Evolutionary conservation across 176 grass and related monocot genomes (phyloP).

Genomic region (Oryza rufipogon): DNA sequence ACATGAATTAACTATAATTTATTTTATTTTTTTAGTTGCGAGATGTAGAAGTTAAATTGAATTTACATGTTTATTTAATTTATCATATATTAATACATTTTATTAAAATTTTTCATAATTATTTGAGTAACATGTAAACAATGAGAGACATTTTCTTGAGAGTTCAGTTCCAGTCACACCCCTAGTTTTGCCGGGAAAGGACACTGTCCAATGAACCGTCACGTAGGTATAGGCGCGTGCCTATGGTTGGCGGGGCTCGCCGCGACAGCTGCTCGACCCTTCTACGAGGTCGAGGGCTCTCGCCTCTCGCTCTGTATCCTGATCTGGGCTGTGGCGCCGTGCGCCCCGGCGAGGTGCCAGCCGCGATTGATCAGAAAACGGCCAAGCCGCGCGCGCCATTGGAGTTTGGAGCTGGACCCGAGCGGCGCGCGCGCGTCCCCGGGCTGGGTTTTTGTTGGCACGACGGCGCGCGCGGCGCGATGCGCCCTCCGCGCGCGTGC

Average conservation of each 20-base stretch:
- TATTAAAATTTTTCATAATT: no score
- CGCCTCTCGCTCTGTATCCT: no score
- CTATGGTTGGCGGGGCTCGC: neutral
- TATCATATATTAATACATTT: no score
- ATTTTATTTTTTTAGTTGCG: no score
- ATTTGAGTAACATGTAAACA: no score
- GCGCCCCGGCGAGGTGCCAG: neutral
- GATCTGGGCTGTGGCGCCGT: neutral
- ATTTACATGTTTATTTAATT: no score
- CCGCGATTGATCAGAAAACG: neutral
- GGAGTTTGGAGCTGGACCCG: neutral
- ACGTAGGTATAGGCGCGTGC: neutral
- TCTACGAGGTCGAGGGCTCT: neutral
- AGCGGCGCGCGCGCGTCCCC: neutral
- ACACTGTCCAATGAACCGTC: neutral
- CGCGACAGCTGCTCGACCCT: neutral
- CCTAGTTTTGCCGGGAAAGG: neutral
- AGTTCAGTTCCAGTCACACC: no score
- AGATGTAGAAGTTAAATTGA: no score
- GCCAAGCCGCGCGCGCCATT: neutral
- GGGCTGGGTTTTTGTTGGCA: neutral
- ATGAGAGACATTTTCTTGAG: no score
- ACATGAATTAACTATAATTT: no score
- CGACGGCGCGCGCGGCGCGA: neutral
- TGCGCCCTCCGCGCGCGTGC: no score